Evolutionary conservation across 441 rosid genomes (phyloP).

Genomic region (Adansonia gregorii): DNA sequence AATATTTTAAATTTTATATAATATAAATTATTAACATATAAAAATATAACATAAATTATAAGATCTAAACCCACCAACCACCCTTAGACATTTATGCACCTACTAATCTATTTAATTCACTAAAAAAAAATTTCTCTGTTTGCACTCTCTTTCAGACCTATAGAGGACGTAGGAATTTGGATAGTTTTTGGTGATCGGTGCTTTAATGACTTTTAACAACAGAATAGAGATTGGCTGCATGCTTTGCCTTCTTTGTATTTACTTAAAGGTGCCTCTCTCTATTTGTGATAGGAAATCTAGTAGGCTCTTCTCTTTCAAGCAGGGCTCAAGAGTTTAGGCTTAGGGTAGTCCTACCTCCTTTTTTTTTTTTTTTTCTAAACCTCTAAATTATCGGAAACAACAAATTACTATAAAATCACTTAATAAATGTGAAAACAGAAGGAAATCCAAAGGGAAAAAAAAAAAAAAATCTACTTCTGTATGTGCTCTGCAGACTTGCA

Average conservation of each 20-base stretch:
- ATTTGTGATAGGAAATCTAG: conserved; percentile 33
- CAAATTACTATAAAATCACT: conserved; percentile 7
- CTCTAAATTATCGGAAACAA: conserved; percentile 10
- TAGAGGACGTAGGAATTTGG: conserved; percentile 25
- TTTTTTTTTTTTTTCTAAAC: background rate
- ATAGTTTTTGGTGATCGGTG: background rate
- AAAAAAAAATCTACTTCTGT: background rate
- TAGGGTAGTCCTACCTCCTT: conserved; percentile 29
- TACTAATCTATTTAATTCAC: background rate
- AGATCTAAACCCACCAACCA: conserved; percentile 17
- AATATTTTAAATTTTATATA: too few relatives aligned
- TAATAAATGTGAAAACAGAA: conserved; percentile 19
- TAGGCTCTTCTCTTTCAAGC: background rate
- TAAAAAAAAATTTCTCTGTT: conserved; percentile 37
- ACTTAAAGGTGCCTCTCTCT: conserved; percentile 20
- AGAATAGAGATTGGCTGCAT: conserved; percentile 20
- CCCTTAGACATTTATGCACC: background rate
- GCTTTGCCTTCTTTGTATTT: conserved; percentile 24
- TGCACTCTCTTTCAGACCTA: conserved; percentile 31
- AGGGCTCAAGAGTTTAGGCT: conserved; percentile 21
- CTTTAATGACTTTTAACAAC: conserved; percentile 22
- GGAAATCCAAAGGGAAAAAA: background rate
- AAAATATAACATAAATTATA: too few relatives aligned
- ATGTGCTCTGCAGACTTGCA: background rate
- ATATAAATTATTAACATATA: too few relatives aligned